Conservation (phyloP, 2,329 filamentous ascomycete species). For the Arthroderma sp. region DNA sequence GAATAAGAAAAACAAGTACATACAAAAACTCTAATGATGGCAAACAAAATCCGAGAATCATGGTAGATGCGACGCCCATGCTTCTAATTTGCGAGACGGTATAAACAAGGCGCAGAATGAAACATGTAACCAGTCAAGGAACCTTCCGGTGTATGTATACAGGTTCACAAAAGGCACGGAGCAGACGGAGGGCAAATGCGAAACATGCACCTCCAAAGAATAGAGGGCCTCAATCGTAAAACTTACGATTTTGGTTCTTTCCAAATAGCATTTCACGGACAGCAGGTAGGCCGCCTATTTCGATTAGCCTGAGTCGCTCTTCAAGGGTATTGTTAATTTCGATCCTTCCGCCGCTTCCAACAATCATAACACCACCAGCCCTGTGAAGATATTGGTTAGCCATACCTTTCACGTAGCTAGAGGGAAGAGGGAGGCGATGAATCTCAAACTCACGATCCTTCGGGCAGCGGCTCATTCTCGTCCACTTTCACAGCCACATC, state of each 20-base stretch:
- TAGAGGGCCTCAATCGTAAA: conserved; percentile 56
- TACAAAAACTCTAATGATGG: too few relatives aligned
- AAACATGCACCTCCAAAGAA: too few relatives aligned
- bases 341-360: conserved; percentile 81
- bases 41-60: too few relatives aligned
- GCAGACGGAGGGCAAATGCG: too few relatives aligned
- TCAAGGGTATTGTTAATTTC: conserved; percentile 98
- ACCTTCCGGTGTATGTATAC: too few relatives aligned
- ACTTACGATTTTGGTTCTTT: conserved; percentile 88
- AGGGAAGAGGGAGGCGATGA: conserved; percentile 6
- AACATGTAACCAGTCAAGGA: too few relatives aligned
- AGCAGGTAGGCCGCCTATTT: conserved; percentile 70
- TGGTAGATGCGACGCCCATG: too few relatives aligned
- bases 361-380: conserved; percentile 66
- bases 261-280: conserved; percentile 83
- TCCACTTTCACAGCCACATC: conserved; percentile 60
- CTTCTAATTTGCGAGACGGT: too few relatives aligned
- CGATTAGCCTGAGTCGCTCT: conserved; percentile 71
- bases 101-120: too few relatives aligned
- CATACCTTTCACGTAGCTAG: background rate
- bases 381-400: conserved; percentile 33
- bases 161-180: too few relatives aligned
- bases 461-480: conserved; percentile 64
- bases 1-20: too few relatives aligned
- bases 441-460: conserved; percentile 57